Percentiles rank a stretch among this genome's conserved stretches.
phyloP scores from a whole-genome alignment of 2,329 filamentous ascomycete genomes.

The Pestalotiopsis sp. region DNA sequence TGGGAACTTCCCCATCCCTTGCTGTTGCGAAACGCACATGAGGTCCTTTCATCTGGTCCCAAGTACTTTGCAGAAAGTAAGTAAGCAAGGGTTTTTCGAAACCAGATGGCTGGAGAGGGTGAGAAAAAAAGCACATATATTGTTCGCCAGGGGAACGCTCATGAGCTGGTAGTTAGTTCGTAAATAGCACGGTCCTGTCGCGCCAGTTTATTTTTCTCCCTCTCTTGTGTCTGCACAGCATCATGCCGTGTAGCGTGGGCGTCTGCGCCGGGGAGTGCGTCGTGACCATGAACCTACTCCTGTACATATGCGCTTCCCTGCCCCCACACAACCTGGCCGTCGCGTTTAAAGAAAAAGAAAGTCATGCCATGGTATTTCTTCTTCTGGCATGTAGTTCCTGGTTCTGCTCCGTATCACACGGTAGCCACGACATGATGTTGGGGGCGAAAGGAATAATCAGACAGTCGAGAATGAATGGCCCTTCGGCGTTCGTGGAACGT shows the following conservation, averaged over 20 bases:
- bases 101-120: not conserved
- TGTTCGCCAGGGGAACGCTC: not conserved
- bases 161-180: not conserved
- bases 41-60: not conserved
- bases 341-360: not conserved
- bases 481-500: not conserved
- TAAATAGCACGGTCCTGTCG: not conserved
- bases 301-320: not conserved
- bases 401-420: not conserved
- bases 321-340: no score
- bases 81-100: not conserved
- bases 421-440: not conserved
- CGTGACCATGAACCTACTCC: not conserved
- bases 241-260: not conserved
- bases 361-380: not conserved
- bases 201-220: not conserved
- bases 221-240: not conserved
- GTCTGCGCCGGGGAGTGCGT: not conserved
- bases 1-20: not conserved
- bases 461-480: not conserved
- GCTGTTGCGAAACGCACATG: not conserved
- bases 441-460: not conserved
- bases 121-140: not conserved
- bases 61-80: not conserved
- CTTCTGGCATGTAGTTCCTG: not conserved